Conservation (phyloP, 148 eudicot species). For the Fagopyrum homotropicum region DNA sequence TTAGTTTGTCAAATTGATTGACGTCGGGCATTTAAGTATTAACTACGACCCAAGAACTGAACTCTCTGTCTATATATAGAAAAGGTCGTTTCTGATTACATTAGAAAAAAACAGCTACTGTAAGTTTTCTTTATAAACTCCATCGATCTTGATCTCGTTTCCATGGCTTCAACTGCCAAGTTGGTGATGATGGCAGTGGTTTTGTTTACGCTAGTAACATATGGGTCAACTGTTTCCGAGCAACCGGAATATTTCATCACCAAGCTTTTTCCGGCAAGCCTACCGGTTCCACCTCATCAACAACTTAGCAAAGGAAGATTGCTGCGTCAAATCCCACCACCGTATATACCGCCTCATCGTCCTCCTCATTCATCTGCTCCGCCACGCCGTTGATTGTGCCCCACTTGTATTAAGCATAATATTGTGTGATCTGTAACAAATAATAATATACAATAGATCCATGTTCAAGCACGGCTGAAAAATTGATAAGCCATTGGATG, state of each 20-base stretch:
- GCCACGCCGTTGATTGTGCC: not conserved
- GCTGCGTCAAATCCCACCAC: not conserved
- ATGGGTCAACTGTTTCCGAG: not conserved
- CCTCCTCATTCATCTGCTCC: not conserved
- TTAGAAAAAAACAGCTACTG: too few relatives aligned
- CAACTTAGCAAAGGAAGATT: not conserved
- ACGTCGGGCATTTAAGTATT: not conserved
- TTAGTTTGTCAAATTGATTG: not conserved
- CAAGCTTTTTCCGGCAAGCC: not conserved
- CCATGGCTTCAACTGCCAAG: not conserved
- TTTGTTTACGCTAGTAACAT: not conserved
- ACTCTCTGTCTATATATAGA: not conserved
- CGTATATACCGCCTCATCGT: not conserved
- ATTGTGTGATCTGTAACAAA: too few relatives aligned
- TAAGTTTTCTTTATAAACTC: too few relatives aligned
- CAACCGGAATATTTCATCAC: not conserved
- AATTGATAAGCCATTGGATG: too few relatives aligned
- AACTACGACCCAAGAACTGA: not conserved
- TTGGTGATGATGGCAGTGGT: not conserved
- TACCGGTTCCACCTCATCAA: too few relatives aligned
- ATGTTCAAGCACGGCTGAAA: too few relatives aligned
- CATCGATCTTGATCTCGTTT: not conserved
- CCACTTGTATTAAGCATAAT: too few relatives aligned
- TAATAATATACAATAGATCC: too few relatives aligned
- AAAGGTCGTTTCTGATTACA: not conserved